phyloP scores from a whole-genome alignment of 345 rosid species.

The Conringia planisiliqua region DNA sequence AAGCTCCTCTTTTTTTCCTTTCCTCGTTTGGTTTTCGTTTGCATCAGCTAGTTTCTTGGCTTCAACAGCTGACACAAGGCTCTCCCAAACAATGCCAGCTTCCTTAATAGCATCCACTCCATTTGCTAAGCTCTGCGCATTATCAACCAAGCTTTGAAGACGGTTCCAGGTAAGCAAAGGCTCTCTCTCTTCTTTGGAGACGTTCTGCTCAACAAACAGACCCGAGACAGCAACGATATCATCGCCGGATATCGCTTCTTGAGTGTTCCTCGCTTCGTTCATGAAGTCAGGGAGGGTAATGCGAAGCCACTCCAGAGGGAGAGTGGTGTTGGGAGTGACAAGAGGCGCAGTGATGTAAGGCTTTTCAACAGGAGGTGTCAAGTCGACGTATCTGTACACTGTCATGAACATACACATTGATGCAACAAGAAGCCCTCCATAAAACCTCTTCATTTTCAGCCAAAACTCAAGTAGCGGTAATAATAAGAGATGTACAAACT shows the following conservation, averaged over 20 bases:
- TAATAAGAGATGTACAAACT: slow-evolving; percentile 10
- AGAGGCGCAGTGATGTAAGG: slow-evolving; percentile 45
- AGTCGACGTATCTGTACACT: slow-evolving; percentile 60
- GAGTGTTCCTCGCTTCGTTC: slow-evolving; percentile 52
- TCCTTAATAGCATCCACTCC: slow-evolving; percentile 89
- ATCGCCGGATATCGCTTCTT: slow-evolving; percentile 58
- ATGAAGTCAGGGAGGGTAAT: slow-evolving; percentile 50
- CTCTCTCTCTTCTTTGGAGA: slow-evolving; percentile 57
- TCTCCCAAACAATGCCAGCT: slow-evolving; percentile 84
- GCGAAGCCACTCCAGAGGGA: slow-evolving; percentile 77
- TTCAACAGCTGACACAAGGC: slow-evolving; percentile 66
- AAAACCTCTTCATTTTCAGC: slow-evolving; percentile 83
- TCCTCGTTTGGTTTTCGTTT: slow-evolving; percentile 47
- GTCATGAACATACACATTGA: slow-evolving; percentile 71
- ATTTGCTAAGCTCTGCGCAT: slow-evolving; percentile 60
- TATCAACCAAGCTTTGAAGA: slow-evolving; percentile 54
- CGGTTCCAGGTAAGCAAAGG: slow-evolving; percentile 80
- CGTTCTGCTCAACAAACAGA: slow-evolving; percentile 60
- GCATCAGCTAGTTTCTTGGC: slow-evolving; percentile 51
- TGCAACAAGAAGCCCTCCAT: slow-evolving; percentile 60
- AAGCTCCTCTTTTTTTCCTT: slow-evolving; percentile 52
- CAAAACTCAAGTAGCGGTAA: slow-evolving; percentile 5
- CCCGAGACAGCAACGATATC: slow-evolving; percentile 34
- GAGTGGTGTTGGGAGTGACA: slow-evolving; percentile 46
- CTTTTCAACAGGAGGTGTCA: slow-evolving; percentile 59